phyloP scores from a whole-genome alignment of 2,329 filamentous ascomycete genomes.

The Microcyclospora pomicola region DNA sequence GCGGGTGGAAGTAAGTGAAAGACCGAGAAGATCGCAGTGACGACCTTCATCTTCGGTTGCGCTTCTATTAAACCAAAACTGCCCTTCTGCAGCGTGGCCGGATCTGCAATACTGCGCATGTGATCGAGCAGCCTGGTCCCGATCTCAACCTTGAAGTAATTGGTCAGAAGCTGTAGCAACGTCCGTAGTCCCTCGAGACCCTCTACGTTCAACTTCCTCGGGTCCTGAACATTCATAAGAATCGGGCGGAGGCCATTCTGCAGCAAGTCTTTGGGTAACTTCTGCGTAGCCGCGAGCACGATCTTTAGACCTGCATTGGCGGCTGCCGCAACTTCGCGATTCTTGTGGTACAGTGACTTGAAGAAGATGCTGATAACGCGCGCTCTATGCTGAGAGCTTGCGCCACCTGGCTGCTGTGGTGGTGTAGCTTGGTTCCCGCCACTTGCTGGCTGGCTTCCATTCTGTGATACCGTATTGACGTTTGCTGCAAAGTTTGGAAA shows the following conservation, averaged over 20 bases:
- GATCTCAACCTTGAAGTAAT: slow-evolving; percentile 99
- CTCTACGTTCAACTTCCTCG: slow-evolving; percentile 74
- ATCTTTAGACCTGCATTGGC: slow-evolving; percentile 82
- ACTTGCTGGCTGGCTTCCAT: slow-evolving; percentile 3
- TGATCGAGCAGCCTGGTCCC: slow-evolving; percentile 86
- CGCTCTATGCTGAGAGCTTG: slow-evolving; percentile 31
- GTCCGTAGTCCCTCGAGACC: slow-evolving; percentile 84
- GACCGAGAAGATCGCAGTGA: slow-evolving; percentile 88
- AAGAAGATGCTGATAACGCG: slow-evolving; percentile 89
- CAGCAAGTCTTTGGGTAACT: slow-evolving; percentile 85
- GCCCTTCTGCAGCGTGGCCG: slow-evolving; percentile 66
- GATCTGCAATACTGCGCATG: slow-evolving; percentile 78
- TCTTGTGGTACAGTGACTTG: slow-evolving; percentile 90
- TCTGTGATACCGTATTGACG: slow-evolving; percentile 2
- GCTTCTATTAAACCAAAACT: slow-evolving; percentile 94
- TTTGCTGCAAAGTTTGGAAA: slow-evolving; percentile 82
- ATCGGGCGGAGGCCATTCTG: slow-evolving; percentile 91
- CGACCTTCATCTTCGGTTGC: slow-evolving; percentile 81
- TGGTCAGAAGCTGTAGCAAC: slow-evolving; percentile 79
- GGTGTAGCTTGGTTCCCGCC: slow-evolving; percentile 2
- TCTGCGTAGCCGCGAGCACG: slow-evolving; percentile 75
- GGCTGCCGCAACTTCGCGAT: slow-evolving; percentile 80
- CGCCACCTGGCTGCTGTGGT: slow-evolving; percentile 39
- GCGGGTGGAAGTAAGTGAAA: slow-evolving; percentile 90
- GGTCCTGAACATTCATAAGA: slow-evolving; percentile 89